Base-by-base conservation (phyloP, 805 yeast species). In the Wickerhamiella alocasiicola region DNA sequence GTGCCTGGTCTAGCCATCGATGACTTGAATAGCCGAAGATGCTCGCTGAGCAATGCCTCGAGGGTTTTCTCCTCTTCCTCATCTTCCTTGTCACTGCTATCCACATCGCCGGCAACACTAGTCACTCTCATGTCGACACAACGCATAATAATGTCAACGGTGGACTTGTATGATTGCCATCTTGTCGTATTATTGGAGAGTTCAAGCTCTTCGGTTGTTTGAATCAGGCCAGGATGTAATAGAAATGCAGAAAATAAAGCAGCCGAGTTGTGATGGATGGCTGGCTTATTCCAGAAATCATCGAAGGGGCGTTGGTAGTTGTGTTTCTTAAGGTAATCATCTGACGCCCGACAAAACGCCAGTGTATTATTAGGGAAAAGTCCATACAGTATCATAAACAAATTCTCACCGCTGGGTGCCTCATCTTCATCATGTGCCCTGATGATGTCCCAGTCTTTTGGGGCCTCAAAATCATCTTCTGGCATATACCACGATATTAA, bases 301-400 rank as follows among this genome's bases (percentile, higher is more conserved):
- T 54, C 13, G 41, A 53, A 51, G 1, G 45, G 39, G 5, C 48
- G 42, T 29, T 28, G 46, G 32, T 47, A 47, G 15, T 40, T 34
- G 39, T 52, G 45, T 39, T 42, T 29, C 6, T 48, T 39, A 27
- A 60, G 47, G 47, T 62, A 73, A 28, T 53, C 52, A 3, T 53
- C 44, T 4, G 81, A 74, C 31, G 57, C 54, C 16, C 63, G 58
- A 15, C 66, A 46, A 49, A 71, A 75, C 5, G 53, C 47, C 18
- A 66, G 49, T 4, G 74, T 56, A 45, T 70, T 70, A 17, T 64
- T 52, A 0, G 82, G 81, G 44, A 65, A 76, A 9, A 76, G 52
- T 0, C 78, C 81, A 47, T 77, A 77, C 1, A 76, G 51, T 19
- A 72, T 55, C 1, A 72, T 65, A 39, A 65, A 65, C n/a, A 72